Base-by-base conservation (phyloP, 345 rosid species). In the Aurinia saxatilis region DNA sequence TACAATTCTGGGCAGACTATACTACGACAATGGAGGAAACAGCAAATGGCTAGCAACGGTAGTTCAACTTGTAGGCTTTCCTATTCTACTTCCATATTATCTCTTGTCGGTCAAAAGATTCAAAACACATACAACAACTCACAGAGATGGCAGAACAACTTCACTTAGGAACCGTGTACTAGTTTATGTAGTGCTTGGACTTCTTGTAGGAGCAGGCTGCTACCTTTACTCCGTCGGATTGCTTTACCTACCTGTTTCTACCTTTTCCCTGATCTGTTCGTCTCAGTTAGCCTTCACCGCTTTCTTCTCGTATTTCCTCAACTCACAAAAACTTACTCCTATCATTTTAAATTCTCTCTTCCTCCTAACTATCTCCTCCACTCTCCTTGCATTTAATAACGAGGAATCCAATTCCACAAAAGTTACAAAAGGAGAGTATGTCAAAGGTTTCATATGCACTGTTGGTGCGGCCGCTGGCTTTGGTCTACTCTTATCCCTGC, bases 171-270 rank as follows among this genome's bases (percentile, higher is more conserved):
- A 36, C 53, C 75, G 74, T 25, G 56, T 64, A 15, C 21, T 54
- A 7, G 65, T 77, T 23, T 80, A 81, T 33, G 7, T 76, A 21
- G 44, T 64, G 10, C 63, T 80, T 9, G 87, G 87, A 38, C 13
- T 86, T 39, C 50, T 82, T 47, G 7, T 60, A 5, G 84, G 78
- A 21, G 63, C 52, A 17, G 12, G 11, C 7, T 58, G 69, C 23
- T 71, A 71, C 37, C n/a, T 79, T 9, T 81, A 70, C 50, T 83
- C 84, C 10, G 40, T 68, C 3, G 88, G 88, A 25, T 66, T 83
- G n/a, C 60, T 51, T n/a, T 74, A 79, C 72, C 79, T 85, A 56
- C 95, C 87, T 0, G 79, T 82, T 8, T 81, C 89, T 8, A 84
- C 87, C 1, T 79, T 10, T 53, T 75, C 84, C 3, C 67, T 83